Evolutionary conservation across 495 filamentous ascomycete genomes (phyloP).

Genomic region (Tuber brumale): DNA sequence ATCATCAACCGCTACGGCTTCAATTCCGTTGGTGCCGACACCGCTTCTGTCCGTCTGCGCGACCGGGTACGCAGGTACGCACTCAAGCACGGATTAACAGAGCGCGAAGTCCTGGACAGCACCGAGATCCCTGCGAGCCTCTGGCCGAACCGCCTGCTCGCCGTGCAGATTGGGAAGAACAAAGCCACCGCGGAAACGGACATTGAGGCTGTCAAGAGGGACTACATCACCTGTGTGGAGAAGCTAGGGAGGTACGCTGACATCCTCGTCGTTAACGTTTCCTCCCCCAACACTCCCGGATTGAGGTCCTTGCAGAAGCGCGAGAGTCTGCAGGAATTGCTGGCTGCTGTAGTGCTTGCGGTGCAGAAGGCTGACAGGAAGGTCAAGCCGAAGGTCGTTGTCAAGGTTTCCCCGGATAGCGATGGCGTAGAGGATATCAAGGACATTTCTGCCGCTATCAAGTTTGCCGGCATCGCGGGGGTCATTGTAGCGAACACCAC

Average conservation of each 20-base stretch:
- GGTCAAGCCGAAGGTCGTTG: slow-evolving; percentile 78
- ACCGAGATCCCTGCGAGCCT: slow-evolving; percentile 65
- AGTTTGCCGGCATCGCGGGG: slow-evolving; percentile 77
- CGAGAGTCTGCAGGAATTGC: slow-evolving; percentile 69
- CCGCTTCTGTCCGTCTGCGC: slow-evolving; percentile 71
- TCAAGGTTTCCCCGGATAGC: slow-evolving; percentile 95
- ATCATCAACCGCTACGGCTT: slow-evolving; percentile 94
- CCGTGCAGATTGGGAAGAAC: slow-evolving; percentile 98
- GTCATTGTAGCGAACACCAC: slow-evolving; percentile 98
- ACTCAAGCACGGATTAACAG: slow-evolving; percentile 59
- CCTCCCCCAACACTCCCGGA: slow-evolving; percentile 90
- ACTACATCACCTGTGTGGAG: slow-evolving; percentile 82
- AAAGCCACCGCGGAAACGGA: slow-evolving; percentile 77
- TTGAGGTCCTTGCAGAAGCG: slow-evolving; percentile 74
- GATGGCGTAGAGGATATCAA: slow-evolving; percentile 71
- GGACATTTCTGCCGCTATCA: slow-evolving; percentile 82
- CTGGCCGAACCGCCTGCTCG: slow-evolving; percentile 63
- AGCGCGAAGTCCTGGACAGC: slow-evolving; percentile 67
- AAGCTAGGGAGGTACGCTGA: slow-evolving; percentile 79
- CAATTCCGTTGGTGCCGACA: slow-evolving; percentile 82
- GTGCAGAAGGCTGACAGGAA: slow-evolving; percentile 60
- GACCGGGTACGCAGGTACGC: slow-evolving; percentile 73
- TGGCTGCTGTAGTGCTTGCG: slow-evolving; percentile 74
- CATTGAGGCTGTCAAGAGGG: slow-evolving; percentile 69
- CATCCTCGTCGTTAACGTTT: slow-evolving; percentile 93